phyloP scores from a whole-genome alignment of 192 early-diverging fungal species.

The Ambispora gerdemannii region DNA sequence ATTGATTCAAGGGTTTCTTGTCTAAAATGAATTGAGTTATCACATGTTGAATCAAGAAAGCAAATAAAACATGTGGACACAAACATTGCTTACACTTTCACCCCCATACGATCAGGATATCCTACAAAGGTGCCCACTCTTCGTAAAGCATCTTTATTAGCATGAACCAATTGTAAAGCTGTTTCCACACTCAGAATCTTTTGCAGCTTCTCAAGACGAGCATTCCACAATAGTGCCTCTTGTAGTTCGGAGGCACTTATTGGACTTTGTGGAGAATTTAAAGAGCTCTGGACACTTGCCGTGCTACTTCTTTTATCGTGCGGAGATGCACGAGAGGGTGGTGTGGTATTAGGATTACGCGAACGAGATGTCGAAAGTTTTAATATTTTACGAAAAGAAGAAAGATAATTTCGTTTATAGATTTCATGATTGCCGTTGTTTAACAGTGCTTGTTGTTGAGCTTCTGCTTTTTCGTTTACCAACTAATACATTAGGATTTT shows the following conservation, averaged over 20 bases:
- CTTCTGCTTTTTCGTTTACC: neutral
- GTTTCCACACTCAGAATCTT: constrained; percentile 73
- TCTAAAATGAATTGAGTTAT: constrained; percentile 38
- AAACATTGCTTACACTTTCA: constrained; percentile 50
- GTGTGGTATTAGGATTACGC: constrained; percentile 22
- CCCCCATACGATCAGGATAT: constrained; percentile 59
- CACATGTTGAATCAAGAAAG: neutral
- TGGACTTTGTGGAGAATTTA: constrained; percentile 36
- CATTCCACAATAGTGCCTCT: constrained; percentile 30
- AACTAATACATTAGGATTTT: constrained; percentile 8
- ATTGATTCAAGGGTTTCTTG: constrained; percentile 73
- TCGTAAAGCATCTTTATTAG: constrained; percentile 75
- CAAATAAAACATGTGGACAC: neutral
- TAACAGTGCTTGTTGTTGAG: constrained; percentile 24
- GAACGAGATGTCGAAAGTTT: constrained; percentile 38
- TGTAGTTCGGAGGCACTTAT: constrained; percentile 28
- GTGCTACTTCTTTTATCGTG: constrained; percentile 13
- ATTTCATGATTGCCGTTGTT: constrained; percentile 40
- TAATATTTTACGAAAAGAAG: constrained; percentile 52
- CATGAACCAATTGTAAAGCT: constrained; percentile 81
- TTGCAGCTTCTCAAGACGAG: constrained; percentile 53
- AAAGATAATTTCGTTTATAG: constrained; percentile 51
- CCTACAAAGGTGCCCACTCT: constrained; percentile 61
- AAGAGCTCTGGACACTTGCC: neutral
- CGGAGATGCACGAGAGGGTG: constrained; percentile 12